phyloP scores from a whole-genome alignment of 352 stramenopile genomes.

The Globisporangium viniferum region DNA sequence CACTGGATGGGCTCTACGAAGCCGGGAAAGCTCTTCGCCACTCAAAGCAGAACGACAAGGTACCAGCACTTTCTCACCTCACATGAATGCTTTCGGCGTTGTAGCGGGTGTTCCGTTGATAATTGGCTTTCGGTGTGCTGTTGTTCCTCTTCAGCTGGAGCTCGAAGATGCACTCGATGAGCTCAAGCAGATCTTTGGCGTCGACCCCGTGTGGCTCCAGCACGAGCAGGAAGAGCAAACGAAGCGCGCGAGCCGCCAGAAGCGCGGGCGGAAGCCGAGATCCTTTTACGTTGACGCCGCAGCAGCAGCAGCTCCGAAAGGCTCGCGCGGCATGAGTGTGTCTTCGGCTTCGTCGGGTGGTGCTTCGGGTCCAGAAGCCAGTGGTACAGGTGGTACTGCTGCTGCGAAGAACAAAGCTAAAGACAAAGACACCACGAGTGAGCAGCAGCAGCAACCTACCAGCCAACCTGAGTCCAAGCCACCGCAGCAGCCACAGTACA shows the following conservation, averaged over 20 bases:
- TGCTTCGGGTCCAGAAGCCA: neutral
- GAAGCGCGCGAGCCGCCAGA: conserved; percentile 35
- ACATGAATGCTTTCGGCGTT: neutral
- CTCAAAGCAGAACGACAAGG: conserved; percentile 40
- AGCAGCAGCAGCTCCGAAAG: neutral
- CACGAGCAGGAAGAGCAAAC: conserved; percentile 33
- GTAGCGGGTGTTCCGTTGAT: neutral
- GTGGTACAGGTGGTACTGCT: neutral
- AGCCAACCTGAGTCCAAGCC: conserved; percentile 1
- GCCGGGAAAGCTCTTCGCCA: conserved; percentile 39
- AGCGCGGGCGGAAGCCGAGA: conserved; percentile 21
- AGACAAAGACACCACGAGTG: neutral
- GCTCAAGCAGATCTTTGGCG: conserved; percentile 46
- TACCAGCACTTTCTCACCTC: conserved; percentile 3
- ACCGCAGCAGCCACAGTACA: neutral
- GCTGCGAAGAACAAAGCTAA: neutral
- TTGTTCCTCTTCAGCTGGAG: conserved; percentile 18
- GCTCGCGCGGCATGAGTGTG: conserved; percentile 5
- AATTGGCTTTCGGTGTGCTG: neutral
- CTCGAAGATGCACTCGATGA: conserved; percentile 54
- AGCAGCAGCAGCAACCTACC: neutral
- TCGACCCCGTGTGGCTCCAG: conserved; percentile 57
- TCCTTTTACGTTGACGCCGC: neutral
- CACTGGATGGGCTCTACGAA: conserved; percentile 32
- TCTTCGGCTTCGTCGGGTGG: neutral